A percentile compares a stretch with the other conserved stretches of the same genome.
Evolutionary conservation across 345 rosid species (phyloP).

Genomic region (Populus deltoides): DNA sequence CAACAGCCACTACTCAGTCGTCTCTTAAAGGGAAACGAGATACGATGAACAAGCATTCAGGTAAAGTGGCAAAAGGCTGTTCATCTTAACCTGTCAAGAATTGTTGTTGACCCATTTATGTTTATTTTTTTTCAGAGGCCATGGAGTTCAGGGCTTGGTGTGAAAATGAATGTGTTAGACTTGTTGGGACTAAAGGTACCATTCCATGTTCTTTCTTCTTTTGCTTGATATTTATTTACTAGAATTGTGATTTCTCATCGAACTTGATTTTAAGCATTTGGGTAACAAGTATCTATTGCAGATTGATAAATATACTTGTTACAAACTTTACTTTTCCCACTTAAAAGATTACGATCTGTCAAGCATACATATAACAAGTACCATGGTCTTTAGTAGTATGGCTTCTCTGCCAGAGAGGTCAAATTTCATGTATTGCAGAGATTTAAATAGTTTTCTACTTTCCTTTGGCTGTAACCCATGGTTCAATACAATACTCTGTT

Average conservation of each 20-base stretch:
- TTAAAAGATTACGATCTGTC: too few species aligned
- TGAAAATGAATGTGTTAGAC: conserved; percentile 76
- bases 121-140: conserved; percentile 63
- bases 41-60: conserved; percentile 59
- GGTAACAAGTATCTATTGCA: not conserved
- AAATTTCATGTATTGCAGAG: too few species aligned
- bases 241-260: not conserved
- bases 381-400: too few species aligned
- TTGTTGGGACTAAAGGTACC: conserved; percentile 80
- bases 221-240: not conserved
- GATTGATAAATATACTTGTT: too few species aligned
- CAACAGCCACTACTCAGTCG: conserved; percentile 50
- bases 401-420: too few species aligned
- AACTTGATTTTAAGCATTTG: not conserved
- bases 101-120: not conserved
- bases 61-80: conserved; percentile 27
- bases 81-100: not conserved
- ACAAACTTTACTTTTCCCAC: too few species aligned
- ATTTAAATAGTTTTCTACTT: too few species aligned
- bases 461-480: too few species aligned
- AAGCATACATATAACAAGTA: too few species aligned
- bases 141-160: conserved; percentile 96
- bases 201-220: not conserved
- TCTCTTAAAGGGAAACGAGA: conserved; percentile 58
- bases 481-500: not conserved